phyloP scores from a whole-genome alignment of 352 stramenopile species.

The Peronospora farinosa region DNA sequence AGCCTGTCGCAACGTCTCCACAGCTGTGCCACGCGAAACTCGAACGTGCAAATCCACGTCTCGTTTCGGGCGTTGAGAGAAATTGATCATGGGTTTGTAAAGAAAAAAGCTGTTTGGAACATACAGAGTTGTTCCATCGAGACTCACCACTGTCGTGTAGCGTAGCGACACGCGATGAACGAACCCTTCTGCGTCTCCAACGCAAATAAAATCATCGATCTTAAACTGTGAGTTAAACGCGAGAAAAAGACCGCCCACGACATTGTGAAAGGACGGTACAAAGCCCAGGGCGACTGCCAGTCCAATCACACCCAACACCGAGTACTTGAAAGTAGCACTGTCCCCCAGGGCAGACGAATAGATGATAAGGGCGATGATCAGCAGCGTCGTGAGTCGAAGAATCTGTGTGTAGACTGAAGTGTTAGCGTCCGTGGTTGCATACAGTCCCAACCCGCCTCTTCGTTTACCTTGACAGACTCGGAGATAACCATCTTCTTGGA shows the following conservation, averaged over 20 bases:
- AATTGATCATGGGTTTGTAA: slow-evolving; percentile 89
- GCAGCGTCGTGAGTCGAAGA: slow-evolving; percentile 60
- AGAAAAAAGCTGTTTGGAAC: slow-evolving; percentile 86
- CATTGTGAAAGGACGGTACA: slow-evolving; percentile 83
- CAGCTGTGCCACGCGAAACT: slow-evolving; percentile 48
- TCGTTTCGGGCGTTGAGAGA: slow-evolving; percentile 75
- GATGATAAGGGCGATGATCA: slow-evolving; percentile 82
- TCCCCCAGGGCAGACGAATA: slow-evolving; percentile 74
- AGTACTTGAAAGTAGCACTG: slow-evolving; percentile 74
- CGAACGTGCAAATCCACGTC: slow-evolving; percentile 70
- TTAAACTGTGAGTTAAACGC: slow-evolving; percentile 88
- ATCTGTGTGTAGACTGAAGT: slow-evolving; percentile 32
- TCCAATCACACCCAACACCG: slow-evolving; percentile 75
- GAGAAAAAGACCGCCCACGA: slow-evolving; percentile 77
- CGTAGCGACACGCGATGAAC: slow-evolving; percentile 78
- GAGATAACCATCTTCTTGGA: slow-evolving; percentile 87
- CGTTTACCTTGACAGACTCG: slow-evolving; percentile 80
- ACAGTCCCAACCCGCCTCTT: neutral
- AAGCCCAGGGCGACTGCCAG: slow-evolving; percentile 81
- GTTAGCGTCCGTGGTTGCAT: neutral
- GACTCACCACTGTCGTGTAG: slow-evolving; percentile 80
- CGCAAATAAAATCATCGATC: slow-evolving; percentile 83
- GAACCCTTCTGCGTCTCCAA: slow-evolving; percentile 67
- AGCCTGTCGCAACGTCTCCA: slow-evolving; percentile 55
- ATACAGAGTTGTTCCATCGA: slow-evolving; percentile 74